phyloP scores from a whole-genome alignment of 306 rosid species.

The Clitoria ternatea region DNA sequence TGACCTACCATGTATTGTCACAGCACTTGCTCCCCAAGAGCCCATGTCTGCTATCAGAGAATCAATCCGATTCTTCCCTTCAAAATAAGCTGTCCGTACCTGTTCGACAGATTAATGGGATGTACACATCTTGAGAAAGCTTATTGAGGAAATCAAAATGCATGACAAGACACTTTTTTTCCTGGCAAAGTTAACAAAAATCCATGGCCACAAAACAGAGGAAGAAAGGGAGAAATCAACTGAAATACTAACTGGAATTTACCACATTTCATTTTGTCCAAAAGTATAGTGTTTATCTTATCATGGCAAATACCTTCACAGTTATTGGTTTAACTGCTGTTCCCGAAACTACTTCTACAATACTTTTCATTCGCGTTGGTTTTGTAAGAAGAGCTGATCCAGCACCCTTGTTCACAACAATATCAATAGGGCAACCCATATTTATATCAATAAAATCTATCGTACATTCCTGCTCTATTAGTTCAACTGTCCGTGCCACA shows the following conservation, averaged over 20 bases:
- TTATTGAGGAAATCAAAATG: not conserved
- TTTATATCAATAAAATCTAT: slow-evolving; percentile 89
- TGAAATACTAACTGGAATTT: slow-evolving; percentile 16
- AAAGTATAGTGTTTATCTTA: slow-evolving; percentile 1
- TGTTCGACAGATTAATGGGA: slow-evolving; percentile 28
- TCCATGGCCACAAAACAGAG: not conserved
- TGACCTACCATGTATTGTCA: slow-evolving; percentile 90
- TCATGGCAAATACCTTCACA: slow-evolving; percentile 53
- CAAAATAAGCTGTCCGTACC: slow-evolving; percentile 89
- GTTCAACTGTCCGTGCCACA: slow-evolving; percentile 69
- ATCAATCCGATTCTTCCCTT: slow-evolving; percentile 87
- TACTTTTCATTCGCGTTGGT: slow-evolving; percentile 85
- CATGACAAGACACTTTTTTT: not conserved
- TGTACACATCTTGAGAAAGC: slow-evolving; percentile 5
- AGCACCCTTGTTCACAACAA: slow-evolving; percentile 92
- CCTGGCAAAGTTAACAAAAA: not conserved
- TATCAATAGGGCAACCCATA: slow-evolving; percentile 96
- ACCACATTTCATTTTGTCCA: not conserved
- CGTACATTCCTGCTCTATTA: slow-evolving; percentile 73
- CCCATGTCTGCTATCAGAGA: slow-evolving; percentile 73
- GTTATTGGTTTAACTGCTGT: slow-evolving; percentile 62
- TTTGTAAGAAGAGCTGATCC: slow-evolving; percentile 92
- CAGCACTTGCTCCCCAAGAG: slow-evolving; percentile 82
- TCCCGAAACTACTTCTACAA: slow-evolving; percentile 70
- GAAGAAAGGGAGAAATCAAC: not conserved